Evolutionary conservation across 2,329 filamentous ascomycete species (phyloP).

Genomic region (Diaporthe nobilis): DNA sequence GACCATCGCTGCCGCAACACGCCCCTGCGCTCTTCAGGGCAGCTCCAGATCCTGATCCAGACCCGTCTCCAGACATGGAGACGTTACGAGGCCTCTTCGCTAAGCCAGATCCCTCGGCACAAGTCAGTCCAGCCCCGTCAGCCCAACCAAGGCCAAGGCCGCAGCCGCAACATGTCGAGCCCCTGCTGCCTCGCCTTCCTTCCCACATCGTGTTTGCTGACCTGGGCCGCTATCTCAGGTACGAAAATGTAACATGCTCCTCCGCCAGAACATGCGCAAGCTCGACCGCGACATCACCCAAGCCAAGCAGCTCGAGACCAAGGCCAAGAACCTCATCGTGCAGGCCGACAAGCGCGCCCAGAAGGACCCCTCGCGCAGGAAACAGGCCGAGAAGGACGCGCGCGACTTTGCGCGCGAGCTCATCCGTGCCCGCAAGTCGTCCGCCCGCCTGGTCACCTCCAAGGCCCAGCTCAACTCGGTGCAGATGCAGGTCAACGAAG

Average conservation of each 20-base stretch:
- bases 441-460: constrained; percentile 81
- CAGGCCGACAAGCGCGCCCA: constrained; percentile 86
- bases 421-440: constrained; percentile 84
- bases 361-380: constrained; percentile 82
- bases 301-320: constrained; percentile 83
- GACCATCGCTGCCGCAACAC: constrained; percentile 6
- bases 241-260: constrained; percentile 93
- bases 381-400: constrained; percentile 85
- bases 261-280: constrained; percentile 91
- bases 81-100: constrained; percentile 87
- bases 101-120: constrained; percentile 92
- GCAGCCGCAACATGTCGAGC: background rate
- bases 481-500: constrained; percentile 97
- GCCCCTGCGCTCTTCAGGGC: background rate
- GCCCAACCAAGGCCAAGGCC: constrained; percentile 28
- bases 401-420: constrained; percentile 92
- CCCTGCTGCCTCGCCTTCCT: background rate
- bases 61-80: constrained; percentile 76
- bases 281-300: constrained; percentile 91
- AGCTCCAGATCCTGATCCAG: constrained; percentile 25
- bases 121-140: constrained; percentile 70
- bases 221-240: constrained; percentile 70
- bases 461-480: constrained; percentile 95
- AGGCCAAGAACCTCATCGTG: constrained; percentile 88
- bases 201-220: background rate